Conservation (phyloP, 177 flowering plant species). For the Vitis hybrid region DNA sequence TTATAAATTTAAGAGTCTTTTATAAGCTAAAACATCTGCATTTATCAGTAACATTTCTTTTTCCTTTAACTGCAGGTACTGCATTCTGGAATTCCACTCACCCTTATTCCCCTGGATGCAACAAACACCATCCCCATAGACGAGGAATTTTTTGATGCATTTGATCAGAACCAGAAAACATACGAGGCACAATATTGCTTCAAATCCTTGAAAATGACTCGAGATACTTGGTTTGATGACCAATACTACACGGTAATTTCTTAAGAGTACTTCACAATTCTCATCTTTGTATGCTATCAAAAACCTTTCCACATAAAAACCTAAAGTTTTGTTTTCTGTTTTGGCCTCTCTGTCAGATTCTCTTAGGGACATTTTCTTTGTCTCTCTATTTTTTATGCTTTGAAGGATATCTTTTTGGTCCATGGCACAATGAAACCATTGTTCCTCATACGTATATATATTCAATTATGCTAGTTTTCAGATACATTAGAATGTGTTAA, state of each 20-base stretch:
- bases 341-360: background rate
- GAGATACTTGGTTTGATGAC: conserved; percentile 72
- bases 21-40: background rate
- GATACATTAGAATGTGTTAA: background rate
- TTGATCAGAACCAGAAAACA: conserved; percentile 62
- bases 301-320: too few relatives aligned
- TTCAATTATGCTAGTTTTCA: too few relatives aligned
- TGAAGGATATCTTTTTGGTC: too few relatives aligned
- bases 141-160: conserved; percentile 51
- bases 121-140: conserved; percentile 88
- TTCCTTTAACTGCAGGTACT: conserved; percentile 54
- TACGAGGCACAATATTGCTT: conserved; percentile 88
- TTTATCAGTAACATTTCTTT: background rate
- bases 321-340: background rate
- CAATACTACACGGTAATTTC: conserved; percentile 57
- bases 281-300: background rate
- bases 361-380: background rate
- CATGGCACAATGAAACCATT: too few relatives aligned
- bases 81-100: conserved; percentile 87
- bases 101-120: conserved; percentile 93
- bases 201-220: conserved; percentile 71
- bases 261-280: background rate
- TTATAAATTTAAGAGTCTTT: background rate
- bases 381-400: background rate
- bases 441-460: too few relatives aligned